A percentile compares a stretch with the other conserved stretches of the same genome.
Evolutionary conservation across 2,329 filamentous ascomycete genomes (phyloP).

Genomic region (Pseudogymnoascus sp.): DNA sequence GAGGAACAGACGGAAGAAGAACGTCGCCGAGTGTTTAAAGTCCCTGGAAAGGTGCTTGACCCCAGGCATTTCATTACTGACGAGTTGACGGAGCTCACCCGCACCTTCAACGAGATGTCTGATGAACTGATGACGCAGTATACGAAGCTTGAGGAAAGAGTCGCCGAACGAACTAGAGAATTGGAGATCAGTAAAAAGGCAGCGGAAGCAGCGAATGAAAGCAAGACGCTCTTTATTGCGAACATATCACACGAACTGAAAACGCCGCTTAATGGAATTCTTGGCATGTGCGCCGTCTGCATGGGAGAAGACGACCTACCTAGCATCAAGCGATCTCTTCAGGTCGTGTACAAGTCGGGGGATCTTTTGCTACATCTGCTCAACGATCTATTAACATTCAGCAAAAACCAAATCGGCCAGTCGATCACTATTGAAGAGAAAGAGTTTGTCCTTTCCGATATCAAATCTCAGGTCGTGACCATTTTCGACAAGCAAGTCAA

Average conservation of each 20-base stretch:
- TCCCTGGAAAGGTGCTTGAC: constrained; percentile 75
- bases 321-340: constrained; percentile 74
- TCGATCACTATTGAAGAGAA: constrained; percentile 75
- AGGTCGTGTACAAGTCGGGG: constrained; percentile 82
- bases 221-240: constrained; percentile 95
- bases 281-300: constrained; percentile 89
- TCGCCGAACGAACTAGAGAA: constrained; percentile 74
- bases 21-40: constrained; percentile 57
- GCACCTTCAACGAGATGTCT: constrained; percentile 89
- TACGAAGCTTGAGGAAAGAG: constrained; percentile 74
- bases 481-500: constrained; percentile 88
- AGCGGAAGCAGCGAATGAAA: constrained; percentile 90
- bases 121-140: constrained; percentile 87
- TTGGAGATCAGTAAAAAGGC: constrained; percentile 86
- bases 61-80: constrained; percentile 72
- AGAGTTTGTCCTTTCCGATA: constrained; percentile 78
- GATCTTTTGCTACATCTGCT: constrained; percentile 80
- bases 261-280: constrained; percentile 89
- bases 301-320: constrained; percentile 82
- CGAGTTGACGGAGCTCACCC: constrained; percentile 75
- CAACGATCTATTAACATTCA: constrained; percentile 86
- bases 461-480: constrained; percentile 72
- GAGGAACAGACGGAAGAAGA: constrained; percentile 38
- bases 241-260: constrained; percentile 87
- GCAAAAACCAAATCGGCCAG: constrained; percentile 89